Conservation (phyloP, 768 basidiomycete genomes). For the Chalciporus piperatus region DNA sequence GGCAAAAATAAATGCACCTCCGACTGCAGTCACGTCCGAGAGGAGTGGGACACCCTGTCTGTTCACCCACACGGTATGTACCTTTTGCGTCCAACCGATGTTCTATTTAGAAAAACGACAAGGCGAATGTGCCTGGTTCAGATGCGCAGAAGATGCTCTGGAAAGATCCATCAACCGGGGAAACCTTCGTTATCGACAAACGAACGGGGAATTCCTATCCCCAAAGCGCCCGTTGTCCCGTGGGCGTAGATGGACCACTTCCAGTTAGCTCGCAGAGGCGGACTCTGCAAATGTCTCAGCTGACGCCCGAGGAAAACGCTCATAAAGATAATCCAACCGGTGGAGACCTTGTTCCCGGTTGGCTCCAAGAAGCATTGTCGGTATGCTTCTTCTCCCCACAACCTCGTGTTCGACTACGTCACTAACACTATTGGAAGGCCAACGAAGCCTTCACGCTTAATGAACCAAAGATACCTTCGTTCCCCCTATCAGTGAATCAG, state of each 20-base stretch:
- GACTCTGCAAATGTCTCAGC: conserved; percentile 10
- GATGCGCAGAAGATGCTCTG: conserved; percentile 38
- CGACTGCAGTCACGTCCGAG: conserved; percentile 2
- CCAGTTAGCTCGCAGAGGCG: conserved; percentile 11
- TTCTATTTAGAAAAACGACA: conserved; percentile 11
- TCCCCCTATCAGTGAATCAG: conserved; percentile 14
- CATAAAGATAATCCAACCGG: conserved; percentile 6
- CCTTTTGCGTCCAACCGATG: neutral
- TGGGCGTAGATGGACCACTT: conserved; percentile 6
- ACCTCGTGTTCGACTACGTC: conserved; percentile 1
- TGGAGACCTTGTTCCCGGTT: conserved; percentile 44
- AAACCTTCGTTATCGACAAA: conserved; percentile 58
- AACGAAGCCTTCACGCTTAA: conserved; percentile 53
- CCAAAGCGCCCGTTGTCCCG: conserved; percentile 18
- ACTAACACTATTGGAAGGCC: conserved; percentile 36
- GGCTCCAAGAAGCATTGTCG: conserved; percentile 62
- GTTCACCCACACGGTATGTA: conserved; percentile 22
- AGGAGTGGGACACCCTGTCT: conserved; percentile 5
- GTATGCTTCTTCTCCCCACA: conserved; percentile 35
- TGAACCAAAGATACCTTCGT: conserved; percentile 47
- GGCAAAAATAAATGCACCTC: conserved; percentile 5
- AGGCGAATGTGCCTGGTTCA: conserved; percentile 26
- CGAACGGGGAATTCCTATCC: conserved; percentile 67
- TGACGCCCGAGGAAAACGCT: conserved; percentile 1
- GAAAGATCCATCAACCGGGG: conserved; percentile 62